Conservation (phyloP, 148 eudicot species). For the Rhododendron henanense region DNA sequence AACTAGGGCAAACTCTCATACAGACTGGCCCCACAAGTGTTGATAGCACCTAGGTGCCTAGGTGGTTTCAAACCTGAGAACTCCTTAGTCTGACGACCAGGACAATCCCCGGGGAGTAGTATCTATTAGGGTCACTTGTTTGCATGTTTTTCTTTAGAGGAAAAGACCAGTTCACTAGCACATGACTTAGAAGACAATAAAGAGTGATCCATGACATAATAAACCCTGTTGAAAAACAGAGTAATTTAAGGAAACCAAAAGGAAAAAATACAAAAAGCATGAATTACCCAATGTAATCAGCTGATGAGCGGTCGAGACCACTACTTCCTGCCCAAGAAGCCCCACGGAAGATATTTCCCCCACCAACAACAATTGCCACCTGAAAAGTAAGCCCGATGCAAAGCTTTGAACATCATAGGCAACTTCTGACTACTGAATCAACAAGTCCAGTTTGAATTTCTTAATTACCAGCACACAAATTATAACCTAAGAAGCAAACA, state of each 20-base stretch:
- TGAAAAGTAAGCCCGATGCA: conserved; percentile 23
- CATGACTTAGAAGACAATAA: neutral
- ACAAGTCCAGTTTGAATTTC: neutral
- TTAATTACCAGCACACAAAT: neutral
- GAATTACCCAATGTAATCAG: conserved; percentile 90
- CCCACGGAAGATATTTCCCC: conserved; percentile 92
- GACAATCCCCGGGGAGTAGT: neutral
- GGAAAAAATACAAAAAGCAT: neutral
- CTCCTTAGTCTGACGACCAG: neutral
- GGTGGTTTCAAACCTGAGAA: neutral
- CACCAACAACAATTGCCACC: conserved; percentile 97
- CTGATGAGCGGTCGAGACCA: conserved; percentile 92
- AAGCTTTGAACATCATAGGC: neutral
- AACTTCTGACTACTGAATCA: neutral
- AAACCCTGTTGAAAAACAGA: neutral
- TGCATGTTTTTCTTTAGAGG: neutral
- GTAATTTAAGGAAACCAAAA: neutral
- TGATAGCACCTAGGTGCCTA: neutral
- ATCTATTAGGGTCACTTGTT: neutral
- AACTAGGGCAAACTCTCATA: neutral
- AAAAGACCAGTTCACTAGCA: neutral
- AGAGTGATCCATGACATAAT: neutral
- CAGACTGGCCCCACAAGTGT: neutral
- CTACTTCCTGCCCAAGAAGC: conserved; percentile 86
- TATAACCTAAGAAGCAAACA: neutral